Conservation (phyloP, 2,329 filamentous ascomycete species). For the Claviceps humidiphila region DNA sequence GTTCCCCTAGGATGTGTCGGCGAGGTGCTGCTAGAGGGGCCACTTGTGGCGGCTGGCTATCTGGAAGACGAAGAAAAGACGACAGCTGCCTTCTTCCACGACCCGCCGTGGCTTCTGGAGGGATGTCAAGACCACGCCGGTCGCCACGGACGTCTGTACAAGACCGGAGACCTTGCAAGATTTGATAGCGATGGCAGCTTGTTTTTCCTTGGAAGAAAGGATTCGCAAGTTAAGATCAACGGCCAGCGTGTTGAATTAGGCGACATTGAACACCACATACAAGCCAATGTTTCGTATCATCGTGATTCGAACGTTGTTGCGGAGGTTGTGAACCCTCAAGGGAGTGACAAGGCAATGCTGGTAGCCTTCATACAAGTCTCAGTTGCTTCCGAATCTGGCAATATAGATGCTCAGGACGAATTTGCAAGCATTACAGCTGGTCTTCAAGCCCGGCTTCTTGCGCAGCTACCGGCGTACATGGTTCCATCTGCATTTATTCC, state of each 20-base stretch:
- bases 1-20: slow-evolving; percentile 17
- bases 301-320: slow-evolving; percentile 7
- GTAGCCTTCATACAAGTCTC: slow-evolving; percentile 2
- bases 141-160: slow-evolving; percentile 19
- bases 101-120: slow-evolving; percentile 23
- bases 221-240: slow-evolving; percentile 35
- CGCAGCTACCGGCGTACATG: slow-evolving; percentile 2
- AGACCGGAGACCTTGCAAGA: slow-evolving; percentile 23
- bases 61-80: slow-evolving; percentile 32
- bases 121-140: slow-evolving; percentile 15
- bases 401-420: not conserved
- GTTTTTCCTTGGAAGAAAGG: slow-evolving; percentile 26
- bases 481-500: slow-evolving; percentile 4
- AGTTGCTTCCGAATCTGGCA: not conserved
- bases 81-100: slow-evolving; percentile 29
- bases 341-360: not conserved
- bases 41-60: slow-evolving; percentile 35
- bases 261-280: slow-evolving; percentile 12
- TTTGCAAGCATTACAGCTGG: not conserved
- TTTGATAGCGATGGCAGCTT: slow-evolving; percentile 16
- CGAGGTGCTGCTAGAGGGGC: slow-evolving; percentile 25
- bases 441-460: not conserved
- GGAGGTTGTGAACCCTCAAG: not conserved
- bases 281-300: slow-evolving; percentile 26
- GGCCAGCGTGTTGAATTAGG: slow-evolving; percentile 35